Conservation (phyloP, 306 rosid species). For the Begonia peltatifolia region DNA sequence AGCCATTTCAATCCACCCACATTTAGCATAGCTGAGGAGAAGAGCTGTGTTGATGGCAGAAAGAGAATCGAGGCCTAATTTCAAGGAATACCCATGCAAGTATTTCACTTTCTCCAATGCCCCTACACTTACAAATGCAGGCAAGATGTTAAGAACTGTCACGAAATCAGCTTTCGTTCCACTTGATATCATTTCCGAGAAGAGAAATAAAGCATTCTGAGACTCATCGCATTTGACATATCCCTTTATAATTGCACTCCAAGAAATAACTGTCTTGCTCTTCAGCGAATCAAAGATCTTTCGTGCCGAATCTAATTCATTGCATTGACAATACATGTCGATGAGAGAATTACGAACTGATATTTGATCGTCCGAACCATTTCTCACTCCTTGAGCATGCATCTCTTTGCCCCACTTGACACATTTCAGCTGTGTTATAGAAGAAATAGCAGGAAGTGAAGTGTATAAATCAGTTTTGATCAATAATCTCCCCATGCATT, state of each 20-base stretch:
- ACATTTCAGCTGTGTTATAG: constrained; percentile 26
- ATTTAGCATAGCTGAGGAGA: constrained; percentile 66
- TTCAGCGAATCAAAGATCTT: constrained; percentile 26
- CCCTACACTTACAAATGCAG: constrained; percentile 58
- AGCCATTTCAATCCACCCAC: constrained; percentile 63
- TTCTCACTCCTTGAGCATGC: constrained; percentile 58
- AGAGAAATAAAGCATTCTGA: constrained; percentile 39
- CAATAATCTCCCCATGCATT: constrained; percentile 39
- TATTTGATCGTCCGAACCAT: constrained; percentile 47
- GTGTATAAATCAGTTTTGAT: constrained; percentile 59
- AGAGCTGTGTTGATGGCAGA: constrained; percentile 45
- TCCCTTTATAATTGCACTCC: constrained; percentile 73
- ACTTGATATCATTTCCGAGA: constrained; percentile 33
- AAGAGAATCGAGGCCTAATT: constrained; percentile 38
- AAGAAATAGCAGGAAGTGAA: constrained; percentile 53
- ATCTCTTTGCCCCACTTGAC: constrained; percentile 43
- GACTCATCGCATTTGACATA: constrained; percentile 30
- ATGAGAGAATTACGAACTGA: constrained; percentile 56
- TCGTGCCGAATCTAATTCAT: constrained; percentile 18
- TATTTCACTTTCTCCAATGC: constrained; percentile 58
- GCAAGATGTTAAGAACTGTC: constrained; percentile 42
- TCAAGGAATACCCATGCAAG: constrained; percentile 48
- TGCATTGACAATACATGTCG: constrained; percentile 48
- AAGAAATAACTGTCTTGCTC: constrained; percentile 45
- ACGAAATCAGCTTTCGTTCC: constrained; percentile 42